phyloP scores from a whole-genome alignment of 1,284 basidiomycete species.

The Erythrobasidium hasegawianum region DNA sequence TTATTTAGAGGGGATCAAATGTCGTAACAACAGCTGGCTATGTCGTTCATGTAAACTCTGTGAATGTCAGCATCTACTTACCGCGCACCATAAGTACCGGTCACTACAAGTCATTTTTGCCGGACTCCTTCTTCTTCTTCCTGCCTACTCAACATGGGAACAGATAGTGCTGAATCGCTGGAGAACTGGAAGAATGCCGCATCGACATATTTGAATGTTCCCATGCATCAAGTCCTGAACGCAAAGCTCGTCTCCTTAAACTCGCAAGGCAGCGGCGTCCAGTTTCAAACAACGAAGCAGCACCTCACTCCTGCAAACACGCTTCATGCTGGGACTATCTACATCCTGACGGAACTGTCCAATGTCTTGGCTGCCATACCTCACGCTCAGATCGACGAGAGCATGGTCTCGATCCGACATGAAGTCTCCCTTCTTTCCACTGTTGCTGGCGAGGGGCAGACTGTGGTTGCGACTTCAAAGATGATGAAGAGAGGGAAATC shows the following conservation, averaged over 20 bases:
- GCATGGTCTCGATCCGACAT: constrained; percentile 3
- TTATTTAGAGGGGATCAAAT: too few species aligned
- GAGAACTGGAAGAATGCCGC: too few species aligned
- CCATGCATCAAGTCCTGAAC: constrained; percentile 6
- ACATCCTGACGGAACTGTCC: constrained; percentile 12
- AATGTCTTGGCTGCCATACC: constrained; percentile 19
- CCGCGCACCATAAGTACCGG: too few species aligned
- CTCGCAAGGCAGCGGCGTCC: not conserved
- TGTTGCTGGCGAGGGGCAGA: not conserved
- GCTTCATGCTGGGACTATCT: constrained; percentile 17
- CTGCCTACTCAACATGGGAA: not conserved
- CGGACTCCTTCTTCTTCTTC: too few species aligned
- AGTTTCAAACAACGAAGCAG: constrained; percentile 1
- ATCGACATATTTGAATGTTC: not conserved
- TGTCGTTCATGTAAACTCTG: not conserved
- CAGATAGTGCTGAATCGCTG: too few species aligned
- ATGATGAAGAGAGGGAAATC: constrained; percentile 11
- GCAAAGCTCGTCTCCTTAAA: not conserved
- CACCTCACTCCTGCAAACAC: constrained; percentile 6
- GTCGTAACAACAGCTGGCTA: too few species aligned
- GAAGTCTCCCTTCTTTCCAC: constrained; percentile 12
- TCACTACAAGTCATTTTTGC: too few species aligned
- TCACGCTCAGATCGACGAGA: constrained; percentile 2
- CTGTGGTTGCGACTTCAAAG: constrained; percentile 3
- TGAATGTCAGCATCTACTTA: too few species aligned